Base-by-base conservation (phyloP, 2,329 filamentous ascomycete genomes). In the Epichloe gansuensis region DNA sequence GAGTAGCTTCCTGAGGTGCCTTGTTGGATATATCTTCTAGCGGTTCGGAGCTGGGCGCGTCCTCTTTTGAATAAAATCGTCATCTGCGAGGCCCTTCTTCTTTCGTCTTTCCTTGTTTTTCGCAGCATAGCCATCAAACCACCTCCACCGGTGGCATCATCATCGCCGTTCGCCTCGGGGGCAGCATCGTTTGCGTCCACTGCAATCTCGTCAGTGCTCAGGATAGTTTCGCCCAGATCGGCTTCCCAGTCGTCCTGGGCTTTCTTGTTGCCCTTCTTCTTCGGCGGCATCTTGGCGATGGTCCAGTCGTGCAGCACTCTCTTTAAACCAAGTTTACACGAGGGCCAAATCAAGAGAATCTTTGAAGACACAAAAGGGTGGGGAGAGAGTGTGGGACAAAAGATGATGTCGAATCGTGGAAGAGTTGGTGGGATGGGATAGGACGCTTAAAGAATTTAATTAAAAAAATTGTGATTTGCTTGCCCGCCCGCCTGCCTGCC, bases 231-330 rank as follows among this genome's bases (percentile, higher is more conserved):
- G 63, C 90, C 91, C 52, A 96, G 77, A 58, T 95, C 90, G 52
- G 87, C 83, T 70, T 97, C 93, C 91, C 91, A 96, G 76, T 96
- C 89, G 65, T 95, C 88, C 66, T 87, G 81, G 66, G 76, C 81
- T 68, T 82, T 84, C 77, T 91, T 94, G 68, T 85, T 86, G 62
- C 74, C 75, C 81, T 95, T 96, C 79, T 93, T 94, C 76, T 96
- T 96, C 57, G 91, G 91, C 65, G 91, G 75, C 91, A 96, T 97
- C 56, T 70, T 76, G 69, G 56, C 56, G 60, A 57, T 67, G 55
- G 47, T 55, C 44, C 46, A 46, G 34, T 49, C 31, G 45, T n/a
- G 17, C 45, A 41, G 46, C 28, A 38, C 8, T 52, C 28, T 38
- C 38, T 23, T 31, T 5, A 5, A 17, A 23, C 44, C 43, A 28